These are phyloP conservation scores for Haplographium delicatum DNA, from an alignment of 495 filamentous ascomycete genomes.

Conservation along the genomic window DNA sequence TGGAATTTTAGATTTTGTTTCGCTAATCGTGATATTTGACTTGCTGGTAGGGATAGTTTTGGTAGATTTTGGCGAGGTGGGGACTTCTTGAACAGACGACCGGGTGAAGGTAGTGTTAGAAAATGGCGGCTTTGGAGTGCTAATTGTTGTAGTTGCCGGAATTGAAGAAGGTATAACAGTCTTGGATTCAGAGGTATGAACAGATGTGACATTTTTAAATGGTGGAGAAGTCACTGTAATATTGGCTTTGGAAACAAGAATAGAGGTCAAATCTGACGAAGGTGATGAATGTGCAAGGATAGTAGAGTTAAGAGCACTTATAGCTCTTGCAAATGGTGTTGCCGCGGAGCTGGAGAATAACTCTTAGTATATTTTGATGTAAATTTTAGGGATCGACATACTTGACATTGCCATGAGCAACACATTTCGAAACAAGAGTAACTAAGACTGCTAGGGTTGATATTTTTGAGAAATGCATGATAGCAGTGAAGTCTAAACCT, in stretches of 20 bases:
- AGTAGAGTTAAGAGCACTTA: slow-evolving; percentile 37
- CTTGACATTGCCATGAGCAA: slow-evolving; percentile 57
- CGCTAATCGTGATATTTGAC: too few species aligned
- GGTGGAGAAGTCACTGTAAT: not conserved
- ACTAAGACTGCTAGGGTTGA: slow-evolving; percentile 45
- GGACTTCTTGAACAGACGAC: too few species aligned
- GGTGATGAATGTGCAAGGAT: slow-evolving; percentile 30
- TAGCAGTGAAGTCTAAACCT: slow-evolving; percentile 4
- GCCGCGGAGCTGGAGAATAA: not conserved
- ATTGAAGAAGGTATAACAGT: too few species aligned
- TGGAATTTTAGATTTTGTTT: too few species aligned
- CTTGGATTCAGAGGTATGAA: too few species aligned
- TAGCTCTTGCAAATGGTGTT: slow-evolving; percentile 25
- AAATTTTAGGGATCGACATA: slow-evolving; percentile 54
- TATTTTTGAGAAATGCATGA: slow-evolving; percentile 29
- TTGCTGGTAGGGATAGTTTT: too few species aligned
- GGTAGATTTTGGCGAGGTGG: too few species aligned
- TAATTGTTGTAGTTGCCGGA: too few species aligned
- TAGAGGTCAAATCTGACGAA: slow-evolving; percentile 49
- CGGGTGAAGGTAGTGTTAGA: too few species aligned
- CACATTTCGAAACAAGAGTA: slow-evolving; percentile 33
- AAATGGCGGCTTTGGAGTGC: too few species aligned
- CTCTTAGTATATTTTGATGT: slow-evolving; percentile 27
- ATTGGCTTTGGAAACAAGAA: slow-evolving; percentile 27
- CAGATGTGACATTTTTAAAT: too few species aligned